Evolutionary conservation across 1,284 basidiomycete species (phyloP), one percentile per base, ranked within the genome.

Genomic region (Naganishia liquefaciens): DNA sequence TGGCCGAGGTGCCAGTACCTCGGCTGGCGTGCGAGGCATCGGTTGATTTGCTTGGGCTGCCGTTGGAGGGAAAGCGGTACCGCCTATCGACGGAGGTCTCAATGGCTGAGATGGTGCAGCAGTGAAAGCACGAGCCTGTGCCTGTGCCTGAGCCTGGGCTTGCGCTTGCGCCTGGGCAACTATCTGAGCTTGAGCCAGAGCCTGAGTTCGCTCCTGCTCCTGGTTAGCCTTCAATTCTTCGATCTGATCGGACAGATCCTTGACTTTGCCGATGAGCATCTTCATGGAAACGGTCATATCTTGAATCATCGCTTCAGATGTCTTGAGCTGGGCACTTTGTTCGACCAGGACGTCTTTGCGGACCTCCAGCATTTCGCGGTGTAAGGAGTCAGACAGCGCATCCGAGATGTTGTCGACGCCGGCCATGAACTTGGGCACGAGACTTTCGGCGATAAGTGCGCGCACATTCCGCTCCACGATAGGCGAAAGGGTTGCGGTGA

Each of bases 361-460:
- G 6, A 64, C 63, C 49, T 60, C 64, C 21, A 65, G 43, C 64
- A 65, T 65, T 44, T 65, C 64, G 30, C 58, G 64, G 25, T 65
- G 64, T 21, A 65, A 54, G 10, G 64, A 43, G 25, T 39, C 27
- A n/a, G 55, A 61, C 10, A 65, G 43, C 23, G 60, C 55, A 27
- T 54, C 64, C 50, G 64, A 58, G 11, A 65, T 55, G 11, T 33
- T 28, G 23, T 65, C 64, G 13, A 65, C 57, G 5, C 49, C 50
- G 25, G 42, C 57, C 30, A 65, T 27, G 37, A 65, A 65, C 37
- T 54, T 47, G 27, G 64, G 64, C 10, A 65, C 33, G 13, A 65
- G 54, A 25, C 28, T 65, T 2, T 65, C 57, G 17, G 57, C 37
- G 17, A 65, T 61, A 17, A 65, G 55, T 13, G 50, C 21, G 25